These are phyloP conservation scores for Citrus unshiu DNA, from an alignment of 345 rosid genomes.

Conservation along the genomic window DNA sequence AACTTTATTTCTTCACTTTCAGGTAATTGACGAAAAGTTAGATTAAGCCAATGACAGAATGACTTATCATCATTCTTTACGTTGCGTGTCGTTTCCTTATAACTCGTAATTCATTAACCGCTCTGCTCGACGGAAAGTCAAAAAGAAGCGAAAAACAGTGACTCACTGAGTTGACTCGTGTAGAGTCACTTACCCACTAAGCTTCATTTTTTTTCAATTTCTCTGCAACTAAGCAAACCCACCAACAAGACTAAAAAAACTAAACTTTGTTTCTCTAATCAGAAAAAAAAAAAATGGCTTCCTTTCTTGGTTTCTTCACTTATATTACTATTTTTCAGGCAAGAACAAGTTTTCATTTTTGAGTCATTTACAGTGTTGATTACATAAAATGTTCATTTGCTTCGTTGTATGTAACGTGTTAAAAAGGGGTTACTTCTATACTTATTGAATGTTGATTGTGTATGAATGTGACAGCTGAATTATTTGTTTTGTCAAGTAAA, in stretches of 20 bases:
- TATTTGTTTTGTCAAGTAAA: background rate
- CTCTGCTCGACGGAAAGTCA: background rate
- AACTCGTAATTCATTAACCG: background rate
- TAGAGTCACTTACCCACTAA: background rate
- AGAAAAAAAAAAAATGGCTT: conserved; percentile 18
- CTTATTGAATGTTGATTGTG: background rate
- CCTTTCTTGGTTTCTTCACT: conserved; percentile 13
- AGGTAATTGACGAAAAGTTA: background rate
- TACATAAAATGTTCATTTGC: background rate
- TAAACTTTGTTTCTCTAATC: background rate
- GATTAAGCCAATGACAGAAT: background rate
- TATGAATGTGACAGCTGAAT: background rate
- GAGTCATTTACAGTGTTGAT: background rate
- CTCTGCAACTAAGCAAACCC: background rate
- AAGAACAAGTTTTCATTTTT: background rate
- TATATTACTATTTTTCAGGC: conserved; percentile 34
- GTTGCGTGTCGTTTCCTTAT: conserved; percentile 21
- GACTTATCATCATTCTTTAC: conserved; percentile 1
- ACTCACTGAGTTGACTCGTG: conserved; percentile 1
- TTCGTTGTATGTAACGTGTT: background rate
- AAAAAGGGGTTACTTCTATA: background rate
- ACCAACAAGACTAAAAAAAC: background rate
- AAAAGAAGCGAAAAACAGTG: background rate
- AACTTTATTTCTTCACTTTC: no score
- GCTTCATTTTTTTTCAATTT: background rate